phyloP scores from a whole-genome alignment of 345 rosid genomes.

The Clausena lansium region DNA sequence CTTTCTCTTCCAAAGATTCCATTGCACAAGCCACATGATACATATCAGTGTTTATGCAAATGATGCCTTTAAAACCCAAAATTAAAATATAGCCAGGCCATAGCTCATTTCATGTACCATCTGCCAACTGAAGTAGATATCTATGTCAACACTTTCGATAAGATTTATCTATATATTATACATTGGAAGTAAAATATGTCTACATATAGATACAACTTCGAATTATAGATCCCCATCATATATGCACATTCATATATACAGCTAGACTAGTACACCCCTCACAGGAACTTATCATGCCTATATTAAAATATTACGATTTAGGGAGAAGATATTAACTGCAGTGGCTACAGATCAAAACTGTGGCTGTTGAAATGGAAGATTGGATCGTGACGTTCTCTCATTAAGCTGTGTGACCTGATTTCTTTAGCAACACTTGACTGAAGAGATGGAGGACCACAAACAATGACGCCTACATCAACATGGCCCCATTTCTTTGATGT shows the following conservation, averaged over 20 bases:
- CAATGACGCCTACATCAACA: slow-evolving; percentile 79
- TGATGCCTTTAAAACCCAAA: not conserved
- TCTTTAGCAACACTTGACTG: slow-evolving; percentile 74
- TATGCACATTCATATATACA: not conserved
- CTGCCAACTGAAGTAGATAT: not conserved
- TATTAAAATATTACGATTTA: not conserved
- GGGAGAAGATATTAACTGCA: not conserved
- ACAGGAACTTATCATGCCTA: not conserved
- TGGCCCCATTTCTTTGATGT: slow-evolving; percentile 54
- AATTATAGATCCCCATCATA: not conserved
- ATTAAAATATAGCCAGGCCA: not conserved
- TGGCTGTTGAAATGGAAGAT: slow-evolving; percentile 83
- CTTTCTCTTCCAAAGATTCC: not conserved
- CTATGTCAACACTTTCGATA: too few species aligned
- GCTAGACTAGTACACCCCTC: not conserved
- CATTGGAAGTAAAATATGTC: not conserved
- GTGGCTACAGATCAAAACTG: slow-evolving; percentile 65
- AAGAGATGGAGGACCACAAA: slow-evolving; percentile 80
- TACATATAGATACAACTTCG: not conserved
- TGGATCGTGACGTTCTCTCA: slow-evolving; percentile 37
- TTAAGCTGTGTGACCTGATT: slow-evolving; percentile 58
- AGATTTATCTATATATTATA: not conserved
- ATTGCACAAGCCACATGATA: not conserved
- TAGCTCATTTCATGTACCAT: not conserved
- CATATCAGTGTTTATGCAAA: not conserved